phyloP scores from a whole-genome alignment of 2,329 filamentous ascomycete species.

The Fusarium sororula region DNA sequence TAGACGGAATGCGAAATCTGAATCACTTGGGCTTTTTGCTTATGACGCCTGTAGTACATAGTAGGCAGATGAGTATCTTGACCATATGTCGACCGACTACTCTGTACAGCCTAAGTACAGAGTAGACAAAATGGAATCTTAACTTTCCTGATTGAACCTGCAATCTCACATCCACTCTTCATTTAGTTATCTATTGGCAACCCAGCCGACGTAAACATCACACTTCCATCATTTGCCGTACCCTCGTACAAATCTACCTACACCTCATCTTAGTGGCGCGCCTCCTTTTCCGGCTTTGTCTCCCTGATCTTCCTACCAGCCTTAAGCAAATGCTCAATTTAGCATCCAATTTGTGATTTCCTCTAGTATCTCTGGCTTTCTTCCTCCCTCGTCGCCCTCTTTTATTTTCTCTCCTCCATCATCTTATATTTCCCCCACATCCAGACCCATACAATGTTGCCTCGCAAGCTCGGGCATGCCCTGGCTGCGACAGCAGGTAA shows the following conservation, averaged over 20 bases:
- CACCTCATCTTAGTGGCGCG: slow-evolving; percentile 29
- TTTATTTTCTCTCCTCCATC: not conserved
- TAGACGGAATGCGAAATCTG: slow-evolving; percentile 16
- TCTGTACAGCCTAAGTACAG: not conserved
- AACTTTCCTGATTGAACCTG: slow-evolving; percentile 14
- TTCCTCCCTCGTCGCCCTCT: not conserved
- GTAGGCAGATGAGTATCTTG: not conserved
- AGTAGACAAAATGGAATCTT: slow-evolving; percentile 10
- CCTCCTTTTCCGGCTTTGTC: slow-evolving; percentile 37
- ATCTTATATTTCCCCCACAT: slow-evolving; percentile 9
- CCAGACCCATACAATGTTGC: slow-evolving; percentile 42
- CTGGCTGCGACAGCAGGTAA: slow-evolving; percentile 43
- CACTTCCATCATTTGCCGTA: slow-evolving; percentile 20
- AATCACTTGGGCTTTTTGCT: slow-evolving; percentile 8
- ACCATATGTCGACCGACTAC: not conserved
- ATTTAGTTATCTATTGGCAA: not conserved
- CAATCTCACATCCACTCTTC: slow-evolving; percentile 13
- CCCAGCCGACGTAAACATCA: slow-evolving; percentile 1
- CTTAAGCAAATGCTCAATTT: slow-evolving; percentile 5
- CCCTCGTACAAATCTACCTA: not conserved
- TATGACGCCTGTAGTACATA: not conserved
- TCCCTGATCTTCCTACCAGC: slow-evolving; percentile 30
- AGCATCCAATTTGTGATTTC: slow-evolving; percentile 1
- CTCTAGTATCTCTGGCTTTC: not conserved
- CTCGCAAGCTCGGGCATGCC: slow-evolving; percentile 43